These are phyloP conservation scores for Abrus precatorius DNA, from an alignment of 306 rosid species.

Conservation along the genomic window DNA sequence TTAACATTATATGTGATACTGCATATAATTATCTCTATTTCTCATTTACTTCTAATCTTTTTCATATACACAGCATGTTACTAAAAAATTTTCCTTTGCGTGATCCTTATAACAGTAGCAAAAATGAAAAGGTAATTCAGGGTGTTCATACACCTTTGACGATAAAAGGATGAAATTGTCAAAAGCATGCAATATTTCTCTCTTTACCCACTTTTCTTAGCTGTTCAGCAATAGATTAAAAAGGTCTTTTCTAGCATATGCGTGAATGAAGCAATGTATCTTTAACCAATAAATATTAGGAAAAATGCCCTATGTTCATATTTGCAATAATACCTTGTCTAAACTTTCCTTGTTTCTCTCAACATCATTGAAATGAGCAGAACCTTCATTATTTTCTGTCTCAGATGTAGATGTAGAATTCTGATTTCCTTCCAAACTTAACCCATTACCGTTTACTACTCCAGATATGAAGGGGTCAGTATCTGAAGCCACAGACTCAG, in stretches of 20 bases:
- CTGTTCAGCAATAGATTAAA: constrained; percentile 18
- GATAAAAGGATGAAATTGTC: background rate
- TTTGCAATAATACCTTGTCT: constrained; percentile 59
- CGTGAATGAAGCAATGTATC: constrained; percentile 25
- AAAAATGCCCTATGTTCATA: constrained; percentile 14
- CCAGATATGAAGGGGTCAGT: constrained; percentile 57
- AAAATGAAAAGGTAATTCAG: background rate
- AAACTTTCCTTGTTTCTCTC: constrained; percentile 45
- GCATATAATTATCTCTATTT: too few relatives aligned
- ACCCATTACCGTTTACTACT: constrained; percentile 68
- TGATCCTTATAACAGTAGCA: background rate
- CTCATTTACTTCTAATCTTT: background rate
- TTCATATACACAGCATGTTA: background rate
- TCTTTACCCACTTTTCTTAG: constrained; percentile 1
- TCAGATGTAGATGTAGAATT: constrained; percentile 49
- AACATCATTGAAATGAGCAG: constrained; percentile 50
- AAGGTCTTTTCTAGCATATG: constrained; percentile 22
- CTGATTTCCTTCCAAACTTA: constrained; percentile 56
- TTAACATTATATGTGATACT: background rate
- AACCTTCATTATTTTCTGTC: constrained; percentile 53
- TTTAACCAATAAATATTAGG: constrained; percentile 5
- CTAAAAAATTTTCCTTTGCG: background rate
- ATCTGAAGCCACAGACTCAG: constrained; percentile 48
- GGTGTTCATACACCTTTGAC: background rate
- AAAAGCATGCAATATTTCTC: constrained; percentile 14